Evolutionary conservation across 176 grass and related monocot genomes (phyloP), one percentile per base, ranked within the genome.

Genomic region (Ensete ventricosum): DNA sequence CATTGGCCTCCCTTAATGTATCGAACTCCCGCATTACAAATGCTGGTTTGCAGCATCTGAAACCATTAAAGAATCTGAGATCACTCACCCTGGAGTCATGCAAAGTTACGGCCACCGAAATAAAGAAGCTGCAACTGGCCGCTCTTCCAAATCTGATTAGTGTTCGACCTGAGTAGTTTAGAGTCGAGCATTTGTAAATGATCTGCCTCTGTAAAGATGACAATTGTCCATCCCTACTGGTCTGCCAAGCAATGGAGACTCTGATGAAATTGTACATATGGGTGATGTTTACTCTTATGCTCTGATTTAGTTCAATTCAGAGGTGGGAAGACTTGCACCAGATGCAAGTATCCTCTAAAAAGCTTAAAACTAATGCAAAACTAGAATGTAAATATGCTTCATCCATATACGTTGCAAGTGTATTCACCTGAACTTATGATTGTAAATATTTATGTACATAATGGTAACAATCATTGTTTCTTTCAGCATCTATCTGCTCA

Each of bases 1-100:
- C 82, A 19, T 60, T 99, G 73, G 82, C 87, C 67, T 91, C 91
- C 0, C 52, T 99, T 65, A 99, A 94, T 65, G 76, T 99, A 21
- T 91, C 94, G 7, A 89, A 91, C 74, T 87, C 95, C 0, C 84
- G 84, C 70, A 81, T 94, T 16, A 89, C 95, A 14, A 91, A 94
- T 53, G 80, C 62, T 0, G 91, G 90, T 12, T 81, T 99, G 67
- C 91, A 89, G 69, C 88, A 99, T 75, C 84, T 99, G 81, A 99
- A 89, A 80, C 83, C 81, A 0, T 74, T 99, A 73, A 92, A 83
- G 69, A 88, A 81, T 75, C 86, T 99, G 53, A 80, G 84, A 11
- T 94, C 88, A 52, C 71, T 99, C 65, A 81, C 86, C 11, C 81
- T 99, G 72, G 96, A 91, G 71, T 94, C 91, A 6, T 91, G 86